Evolutionary conservation across 768 basidiomycete genomes (phyloP), one percentile per base, ranked within the genome.

Genomic region (Mycena floridula): DNA sequence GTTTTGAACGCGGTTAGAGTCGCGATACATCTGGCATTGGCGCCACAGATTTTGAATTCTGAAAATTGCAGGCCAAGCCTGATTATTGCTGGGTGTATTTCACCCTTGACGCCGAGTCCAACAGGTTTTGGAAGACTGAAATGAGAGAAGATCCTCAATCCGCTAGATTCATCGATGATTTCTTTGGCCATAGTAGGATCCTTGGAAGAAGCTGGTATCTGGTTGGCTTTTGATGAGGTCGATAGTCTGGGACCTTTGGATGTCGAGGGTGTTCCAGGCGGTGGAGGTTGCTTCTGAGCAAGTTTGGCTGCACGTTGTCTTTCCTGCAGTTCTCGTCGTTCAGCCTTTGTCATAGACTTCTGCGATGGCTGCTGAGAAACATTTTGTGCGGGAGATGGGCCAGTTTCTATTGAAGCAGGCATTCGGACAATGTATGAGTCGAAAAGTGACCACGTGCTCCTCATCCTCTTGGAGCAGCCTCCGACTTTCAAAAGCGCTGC

Each of bases 11-110:
- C 87, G 27, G 79, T 81, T 51, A 98, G 68, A 52, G 90, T 91
- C 4, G 91, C 92, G 37, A 97, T 94, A 56, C 92, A 94, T 48
- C 96, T 74, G 5, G 96, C 95, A 63, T 99, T 98, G 12, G 93
- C 89, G 7, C 96, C 96, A 40, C 85, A 82, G 51, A 98, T 86
- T 61, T 83, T 84, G 68, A 98, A 97, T 53, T 87, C 83, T 7
- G 89, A 81, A 65, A 97, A 95, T 50, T 93, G 81, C 24, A 97
- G 70, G 8, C 89, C 94, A 7, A 97, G 79, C 42, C 86, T 75
- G 46, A 92, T 69, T 53, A 98, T 82, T 16, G 79, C 80, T 23
- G 94, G 96, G 59, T 98, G 96, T 30, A 98, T 87, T 55, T 90
- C 85, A 28, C 88, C 88, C 59, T 92, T 90, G 44, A 75, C 69